phyloP scores from a whole-genome alignment of 768 basidiomycete genomes.

The Suillus alpinus region DNA sequence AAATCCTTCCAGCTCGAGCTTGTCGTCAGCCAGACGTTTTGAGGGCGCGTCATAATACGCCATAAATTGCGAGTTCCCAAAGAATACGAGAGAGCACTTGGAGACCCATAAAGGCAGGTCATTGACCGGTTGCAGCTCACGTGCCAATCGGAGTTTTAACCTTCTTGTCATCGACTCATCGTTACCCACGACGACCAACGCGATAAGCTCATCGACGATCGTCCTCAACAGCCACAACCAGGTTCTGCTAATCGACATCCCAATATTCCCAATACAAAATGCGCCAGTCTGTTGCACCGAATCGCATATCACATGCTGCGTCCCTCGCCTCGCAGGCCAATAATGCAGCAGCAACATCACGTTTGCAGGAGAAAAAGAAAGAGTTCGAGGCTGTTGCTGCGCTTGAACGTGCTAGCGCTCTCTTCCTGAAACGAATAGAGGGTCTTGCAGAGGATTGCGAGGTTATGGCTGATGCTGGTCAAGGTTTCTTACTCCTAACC shows the following conservation, averaged over 20 bases:
- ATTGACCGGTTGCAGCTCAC: no score
- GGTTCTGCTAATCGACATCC: not conserved
- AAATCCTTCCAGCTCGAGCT: no score
- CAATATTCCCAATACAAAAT: not conserved
- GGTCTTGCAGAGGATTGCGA: constrained; percentile 70
- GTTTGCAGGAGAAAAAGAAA: constrained; percentile 76
- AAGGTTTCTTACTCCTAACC: constrained; percentile 39
- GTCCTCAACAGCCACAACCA: not conserved
- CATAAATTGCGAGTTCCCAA: no score
- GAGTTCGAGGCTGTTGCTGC: constrained; percentile 75
- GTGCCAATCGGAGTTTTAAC: no score
- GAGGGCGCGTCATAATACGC: no score
- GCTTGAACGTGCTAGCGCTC: constrained; percentile 43
- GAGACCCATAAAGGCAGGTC: no score
- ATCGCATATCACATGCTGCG: constrained; percentile 48
- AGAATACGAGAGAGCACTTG: no score
- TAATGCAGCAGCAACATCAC: constrained; percentile 44
- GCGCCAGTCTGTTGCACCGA: constrained; percentile 56
- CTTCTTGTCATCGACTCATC: not conserved
- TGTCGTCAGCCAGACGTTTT: no score
- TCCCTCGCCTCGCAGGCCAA: constrained; percentile 27
- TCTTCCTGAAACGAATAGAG: constrained; percentile 67
- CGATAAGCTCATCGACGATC: not conserved
- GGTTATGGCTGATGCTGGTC: constrained; percentile 74
- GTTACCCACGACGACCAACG: not conserved